Evolutionary conservation across 2,329 filamentous ascomycete species (phyloP).

Genomic region (Aspergillus aculeatus): DNA sequence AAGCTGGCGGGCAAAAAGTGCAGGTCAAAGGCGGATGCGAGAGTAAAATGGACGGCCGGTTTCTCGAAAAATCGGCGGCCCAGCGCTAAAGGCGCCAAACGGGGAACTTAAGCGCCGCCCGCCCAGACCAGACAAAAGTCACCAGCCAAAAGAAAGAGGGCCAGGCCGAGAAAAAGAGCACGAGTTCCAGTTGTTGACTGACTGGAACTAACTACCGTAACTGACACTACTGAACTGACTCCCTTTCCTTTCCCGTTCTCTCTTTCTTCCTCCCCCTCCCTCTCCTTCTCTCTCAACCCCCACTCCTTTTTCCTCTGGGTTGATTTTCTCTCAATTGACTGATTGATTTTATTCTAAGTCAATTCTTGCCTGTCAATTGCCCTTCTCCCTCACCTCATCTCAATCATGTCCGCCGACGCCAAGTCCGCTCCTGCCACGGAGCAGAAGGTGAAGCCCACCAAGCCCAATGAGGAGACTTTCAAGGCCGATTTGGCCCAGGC

Average conservation of each 20-base stretch:
- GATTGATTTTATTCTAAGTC: neutral
- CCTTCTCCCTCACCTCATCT: slow-evolving; percentile 8
- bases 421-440: slow-evolving; percentile 35
- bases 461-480: slow-evolving; percentile 83
- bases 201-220: too few relatives aligned
- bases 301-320: slow-evolving; percentile 1
- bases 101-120: slow-evolving; percentile 20
- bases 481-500: slow-evolving; percentile 75
- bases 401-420: slow-evolving; percentile 36
- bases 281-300: slow-evolving; percentile 1
- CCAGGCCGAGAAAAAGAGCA: slow-evolving; percentile 17
- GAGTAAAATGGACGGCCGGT: slow-evolving; percentile 1
- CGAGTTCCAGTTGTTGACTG: neutral
- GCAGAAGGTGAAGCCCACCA: slow-evolving; percentile 65
- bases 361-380: slow-evolving; percentile 11
- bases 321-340: slow-evolving; percentile 2
- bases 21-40: neutral
- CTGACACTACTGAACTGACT: slow-evolving; percentile 2
- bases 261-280: slow-evolving; percentile 6
- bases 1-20: slow-evolving; percentile 12
- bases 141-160: slow-evolving; percentile 5
- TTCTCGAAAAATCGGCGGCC: slow-evolving; percentile 32
- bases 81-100: slow-evolving; percentile 29
- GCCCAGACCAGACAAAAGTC: slow-evolving; percentile 6
- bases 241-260: slow-evolving; percentile 12